Evolutionary conservation across 1,284 basidiomycete species (phyloP).

Genomic region (Neolentinus lepideus): DNA sequence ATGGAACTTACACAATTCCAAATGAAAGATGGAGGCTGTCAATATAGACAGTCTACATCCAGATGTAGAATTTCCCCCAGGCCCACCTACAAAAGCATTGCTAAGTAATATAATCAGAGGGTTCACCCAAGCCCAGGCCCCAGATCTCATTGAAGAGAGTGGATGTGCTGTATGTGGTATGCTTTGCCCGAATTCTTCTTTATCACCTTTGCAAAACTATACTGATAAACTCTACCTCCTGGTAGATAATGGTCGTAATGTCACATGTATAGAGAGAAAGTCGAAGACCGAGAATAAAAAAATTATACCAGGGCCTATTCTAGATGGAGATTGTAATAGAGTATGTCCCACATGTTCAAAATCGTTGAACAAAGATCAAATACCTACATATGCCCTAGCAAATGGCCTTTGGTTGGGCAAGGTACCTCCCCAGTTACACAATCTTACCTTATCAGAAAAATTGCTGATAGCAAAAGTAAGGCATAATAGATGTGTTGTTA

Average conservation of each 20-base stretch:
- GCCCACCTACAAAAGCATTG: background rate
- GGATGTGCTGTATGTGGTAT: background rate
- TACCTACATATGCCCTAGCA: slow-evolving; percentile 16
- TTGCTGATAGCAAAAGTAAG: slow-evolving; percentile 22
- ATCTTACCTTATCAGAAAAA: slow-evolving; percentile 24
- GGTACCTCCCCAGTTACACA: slow-evolving; percentile 20
- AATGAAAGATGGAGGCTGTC: too few relatives aligned
- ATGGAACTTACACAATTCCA: too few relatives aligned
- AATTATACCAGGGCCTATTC: background rate
- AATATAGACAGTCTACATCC: too few relatives aligned
- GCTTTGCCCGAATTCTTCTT: background rate
- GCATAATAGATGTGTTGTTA: slow-evolving; percentile 22
- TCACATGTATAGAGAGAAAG: background rate
- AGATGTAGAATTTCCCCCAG: background rate
- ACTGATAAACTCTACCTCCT: too few relatives aligned
- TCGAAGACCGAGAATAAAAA: background rate
- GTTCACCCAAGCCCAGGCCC: background rate
- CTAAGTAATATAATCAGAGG: background rate
- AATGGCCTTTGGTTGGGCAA: slow-evolving; percentile 32
- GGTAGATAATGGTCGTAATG: too few relatives aligned
- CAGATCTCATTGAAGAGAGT: background rate
- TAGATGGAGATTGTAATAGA: background rate
- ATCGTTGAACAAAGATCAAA: background rate
- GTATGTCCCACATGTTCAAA: background rate
- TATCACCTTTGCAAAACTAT: background rate